Evolutionary conservation across 202 grass and related monocot genomes (phyloP).

Genomic region (Hordeum pubiflorum): DNA sequence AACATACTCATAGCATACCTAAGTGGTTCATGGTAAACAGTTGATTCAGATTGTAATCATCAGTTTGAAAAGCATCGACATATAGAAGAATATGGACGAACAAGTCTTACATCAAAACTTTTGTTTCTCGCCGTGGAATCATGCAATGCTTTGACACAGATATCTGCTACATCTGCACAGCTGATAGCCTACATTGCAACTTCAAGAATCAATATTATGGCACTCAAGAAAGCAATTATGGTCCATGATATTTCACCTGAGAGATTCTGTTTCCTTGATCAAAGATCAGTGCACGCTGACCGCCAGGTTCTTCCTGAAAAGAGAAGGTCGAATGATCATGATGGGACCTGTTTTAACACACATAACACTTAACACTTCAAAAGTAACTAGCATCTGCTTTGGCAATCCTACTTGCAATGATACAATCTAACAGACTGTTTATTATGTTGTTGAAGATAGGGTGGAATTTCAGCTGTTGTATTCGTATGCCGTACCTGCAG

Average conservation of each 20-base stretch:
- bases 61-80: background rate
- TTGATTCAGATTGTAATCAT: background rate
- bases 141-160: constrained; percentile 94
- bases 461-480: background rate
- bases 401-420: background rate
- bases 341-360: background rate
- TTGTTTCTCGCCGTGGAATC: constrained; percentile 97
- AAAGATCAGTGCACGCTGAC: constrained; percentile 91
- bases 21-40: background rate
- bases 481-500: constrained; percentile 48
- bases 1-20: constrained; percentile 95
- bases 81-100: constrained; percentile 5
- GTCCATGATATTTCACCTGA: constrained; percentile 47
- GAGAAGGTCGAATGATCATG: background rate
- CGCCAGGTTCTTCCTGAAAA: constrained; percentile 97
- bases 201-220: background rate
- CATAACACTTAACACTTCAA: background rate
- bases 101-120: constrained; percentile 88
- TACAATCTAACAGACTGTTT: background rate
- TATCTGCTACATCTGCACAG: constrained; percentile 96
- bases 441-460: background rate
- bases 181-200: constrained; percentile 68
- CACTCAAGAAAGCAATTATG: background rate
- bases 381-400: background rate
- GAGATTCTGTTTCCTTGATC: constrained; percentile 97